These are phyloP conservation scores for Tolypocladium capitatum DNA, from an alignment of 2,329 filamentous ascomycete species.

Conservation along the genomic window DNA sequence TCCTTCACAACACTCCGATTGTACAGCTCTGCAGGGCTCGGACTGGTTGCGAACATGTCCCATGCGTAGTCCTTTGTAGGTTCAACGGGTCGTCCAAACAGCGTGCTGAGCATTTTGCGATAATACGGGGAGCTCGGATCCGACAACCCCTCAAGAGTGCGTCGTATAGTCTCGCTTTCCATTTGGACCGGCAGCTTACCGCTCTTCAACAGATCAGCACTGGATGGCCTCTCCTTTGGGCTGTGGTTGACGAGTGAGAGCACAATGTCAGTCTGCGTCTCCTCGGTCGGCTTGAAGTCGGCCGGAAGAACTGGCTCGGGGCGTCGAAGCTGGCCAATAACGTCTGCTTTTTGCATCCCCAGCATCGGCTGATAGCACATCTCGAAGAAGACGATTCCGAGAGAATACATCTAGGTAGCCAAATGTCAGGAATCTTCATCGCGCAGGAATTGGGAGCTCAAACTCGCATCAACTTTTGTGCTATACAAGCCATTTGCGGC, in stretches of 20 bases:
- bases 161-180: constrained; percentile 80
- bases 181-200: constrained; percentile 82
- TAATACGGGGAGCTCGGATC: constrained; percentile 81
- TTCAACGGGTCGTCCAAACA: constrained; percentile 66
- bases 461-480: constrained; percentile 74
- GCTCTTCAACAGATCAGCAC: constrained; percentile 68
- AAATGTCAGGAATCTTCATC: not conserved
- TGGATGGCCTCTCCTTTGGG: constrained; percentile 70
- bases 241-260: constrained; percentile 68
- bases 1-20: constrained; percentile 63
- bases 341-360: constrained; percentile 50
- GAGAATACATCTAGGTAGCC: constrained; percentile 65
- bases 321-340: constrained; percentile 55
- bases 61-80: constrained; percentile 71
- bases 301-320: constrained; percentile 55
- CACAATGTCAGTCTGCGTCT: constrained; percentile 68
- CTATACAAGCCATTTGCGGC: constrained; percentile 66
- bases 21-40: constrained; percentile 48
- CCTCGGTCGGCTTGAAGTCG: constrained; percentile 57
- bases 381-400: constrained; percentile 96
- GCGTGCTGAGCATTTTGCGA: constrained; percentile 71
- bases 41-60: constrained; percentile 51
- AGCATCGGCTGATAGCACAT: constrained; percentile 69
- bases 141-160: constrained; percentile 66
- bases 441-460: not conserved